Conservation (phyloP, 2,329 filamentous ascomycete genomes). For the Talaromyces sp. region DNA sequence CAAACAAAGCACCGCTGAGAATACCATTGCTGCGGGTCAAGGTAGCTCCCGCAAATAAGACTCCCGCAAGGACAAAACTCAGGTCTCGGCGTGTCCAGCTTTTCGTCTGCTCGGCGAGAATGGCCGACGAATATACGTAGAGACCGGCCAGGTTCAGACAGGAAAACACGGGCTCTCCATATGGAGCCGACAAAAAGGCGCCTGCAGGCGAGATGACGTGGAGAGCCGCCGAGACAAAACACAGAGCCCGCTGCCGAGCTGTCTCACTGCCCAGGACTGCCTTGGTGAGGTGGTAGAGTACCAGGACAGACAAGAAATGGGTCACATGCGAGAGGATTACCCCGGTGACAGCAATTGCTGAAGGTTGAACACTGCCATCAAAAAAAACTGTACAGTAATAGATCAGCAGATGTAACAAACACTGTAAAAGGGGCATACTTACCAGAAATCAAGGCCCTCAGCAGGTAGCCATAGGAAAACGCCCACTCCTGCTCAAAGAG, state of each 20-base stretch:
- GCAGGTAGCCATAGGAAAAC: conserved; percentile 53
- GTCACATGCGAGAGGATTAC: conserved; percentile 67
- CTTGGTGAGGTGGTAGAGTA: conserved; percentile 62
- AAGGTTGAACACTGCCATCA: neutral
- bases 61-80: conserved; percentile 57
- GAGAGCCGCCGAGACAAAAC: conserved; percentile 63
- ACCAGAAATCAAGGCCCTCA: conserved; percentile 27
- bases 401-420: conserved; percentile 9
- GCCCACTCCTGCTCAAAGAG: conserved; percentile 63
- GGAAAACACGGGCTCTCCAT: conserved; percentile 74
- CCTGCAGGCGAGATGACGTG: conserved; percentile 85
- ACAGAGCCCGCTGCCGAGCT: conserved; percentile 22
- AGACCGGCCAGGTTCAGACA: conserved; percentile 70
- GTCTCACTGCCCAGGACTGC: conserved; percentile 46
- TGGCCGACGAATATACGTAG: conserved; percentile 57
- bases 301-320: conserved; percentile 70
- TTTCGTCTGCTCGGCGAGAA: conserved; percentile 26
- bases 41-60: conserved; percentile 66
- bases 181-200: conserved; percentile 82
- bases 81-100: conserved; percentile 33
- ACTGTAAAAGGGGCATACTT: conserved; percentile 9
- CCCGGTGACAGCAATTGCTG: conserved; percentile 26
- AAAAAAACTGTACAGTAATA: conserved; percentile 4
- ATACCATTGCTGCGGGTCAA: conserved; percentile 80
- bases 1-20: conserved; percentile 71